These are phyloP conservation scores for Triticum urartu DNA, from an alignment of 176 grass and related monocot species.

Conservation along the genomic window DNA sequence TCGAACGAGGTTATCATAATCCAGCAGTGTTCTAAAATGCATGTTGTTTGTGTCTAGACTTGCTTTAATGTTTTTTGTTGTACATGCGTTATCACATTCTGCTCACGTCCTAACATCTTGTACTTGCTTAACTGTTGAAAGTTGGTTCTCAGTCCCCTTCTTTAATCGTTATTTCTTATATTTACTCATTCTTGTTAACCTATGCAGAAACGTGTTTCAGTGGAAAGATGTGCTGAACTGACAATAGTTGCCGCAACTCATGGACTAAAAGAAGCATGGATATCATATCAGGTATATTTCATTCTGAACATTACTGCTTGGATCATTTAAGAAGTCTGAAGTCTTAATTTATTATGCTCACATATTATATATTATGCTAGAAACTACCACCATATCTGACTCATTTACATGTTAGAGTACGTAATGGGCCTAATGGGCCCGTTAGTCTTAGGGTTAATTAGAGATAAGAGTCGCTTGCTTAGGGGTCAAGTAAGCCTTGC, in stretches of 20 bases:
- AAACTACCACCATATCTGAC: background rate
- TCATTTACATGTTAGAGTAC: background rate
- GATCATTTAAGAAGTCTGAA: background rate
- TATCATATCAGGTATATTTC: slow-evolving; percentile 86
- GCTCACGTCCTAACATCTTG: background rate
- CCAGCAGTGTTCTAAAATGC: background rate
- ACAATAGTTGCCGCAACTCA: slow-evolving; percentile 90
- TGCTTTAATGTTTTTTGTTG: background rate
- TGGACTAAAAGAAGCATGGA: slow-evolving; percentile 97
- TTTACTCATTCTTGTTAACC: slow-evolving; percentile 4
- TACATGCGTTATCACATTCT: background rate
- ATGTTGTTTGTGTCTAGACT: background rate
- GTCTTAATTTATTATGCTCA: too few relatives aligned
- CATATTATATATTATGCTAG: background rate
- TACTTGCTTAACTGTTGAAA: background rate
- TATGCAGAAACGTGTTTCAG: slow-evolving; percentile 69
- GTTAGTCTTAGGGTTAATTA: too few relatives aligned
- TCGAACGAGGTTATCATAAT: background rate
- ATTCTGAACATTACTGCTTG: slow-evolving; percentile 19
- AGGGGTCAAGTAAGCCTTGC: too few relatives aligned
- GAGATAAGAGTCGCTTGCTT: too few relatives aligned
- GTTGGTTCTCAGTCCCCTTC: background rate
- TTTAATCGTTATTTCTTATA: background rate
- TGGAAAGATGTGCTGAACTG: slow-evolving; percentile 90
- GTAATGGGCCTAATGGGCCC: too few relatives aligned